A percentile compares a stretch with the other conserved stretches of the same genome.
Conservation (phyloP, 768 basidiomycete genomes). For the Polyporus arcularius region DNA sequence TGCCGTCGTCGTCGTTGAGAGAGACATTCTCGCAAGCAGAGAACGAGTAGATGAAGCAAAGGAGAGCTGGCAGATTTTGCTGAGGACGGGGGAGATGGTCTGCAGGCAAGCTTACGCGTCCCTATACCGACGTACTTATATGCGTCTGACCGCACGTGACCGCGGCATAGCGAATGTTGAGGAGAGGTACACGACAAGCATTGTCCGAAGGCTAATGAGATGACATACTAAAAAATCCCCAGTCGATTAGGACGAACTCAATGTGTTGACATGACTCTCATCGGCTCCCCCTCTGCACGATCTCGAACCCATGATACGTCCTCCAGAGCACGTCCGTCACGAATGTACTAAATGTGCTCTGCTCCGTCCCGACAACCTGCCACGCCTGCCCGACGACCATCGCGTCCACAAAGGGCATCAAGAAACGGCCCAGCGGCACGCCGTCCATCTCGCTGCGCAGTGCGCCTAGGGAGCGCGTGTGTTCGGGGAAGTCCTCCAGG, state of each 20-base stretch:
- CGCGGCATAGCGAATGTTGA: no score
- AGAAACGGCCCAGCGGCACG: slow-evolving; percentile 43
- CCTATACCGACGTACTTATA: no score
- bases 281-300: slow-evolving; percentile 34
- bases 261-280: no score
- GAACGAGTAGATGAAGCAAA: no score
- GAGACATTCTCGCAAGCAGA: slow-evolving; percentile 31
- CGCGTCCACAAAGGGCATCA: slow-evolving; percentile 70
- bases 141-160: no score
- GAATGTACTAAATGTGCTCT: slow-evolving; percentile 76
- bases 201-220: no score
- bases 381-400: slow-evolving; percentile 63
- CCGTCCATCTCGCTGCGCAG: slow-evolving; percentile 52
- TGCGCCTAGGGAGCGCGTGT: slow-evolving; percentile 32
- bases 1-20: slow-evolving; percentile 60
- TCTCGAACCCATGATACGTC: slow-evolving; percentile 51
- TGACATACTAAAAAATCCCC: no score
- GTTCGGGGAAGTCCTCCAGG: slow-evolving; percentile 48
- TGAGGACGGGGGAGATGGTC: no score
- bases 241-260: no score
- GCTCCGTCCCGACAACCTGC: slow-evolving; percentile 65
- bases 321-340: slow-evolving; percentile 70
- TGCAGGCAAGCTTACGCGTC: no score
- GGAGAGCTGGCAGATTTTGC: no score
- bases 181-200: no score